Evolutionary conservation across 257 asterid species (phyloP).

Genomic region (Solanum corneliomulleri): DNA sequence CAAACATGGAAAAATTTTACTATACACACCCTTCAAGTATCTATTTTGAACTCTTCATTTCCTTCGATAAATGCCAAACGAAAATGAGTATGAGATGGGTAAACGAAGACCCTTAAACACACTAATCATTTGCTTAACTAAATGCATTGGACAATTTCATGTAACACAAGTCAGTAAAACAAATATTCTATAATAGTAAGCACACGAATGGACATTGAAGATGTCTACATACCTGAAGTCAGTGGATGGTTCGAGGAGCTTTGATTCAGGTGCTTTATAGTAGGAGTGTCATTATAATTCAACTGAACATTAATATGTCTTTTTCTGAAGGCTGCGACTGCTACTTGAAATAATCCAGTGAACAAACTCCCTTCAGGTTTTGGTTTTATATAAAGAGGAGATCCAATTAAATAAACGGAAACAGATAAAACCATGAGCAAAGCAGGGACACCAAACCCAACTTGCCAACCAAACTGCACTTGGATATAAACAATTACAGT

Average conservation of each 20-base stretch:
- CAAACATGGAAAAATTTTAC: background rate
- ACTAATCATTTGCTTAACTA: background rate
- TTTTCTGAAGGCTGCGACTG: conserved; percentile 9
- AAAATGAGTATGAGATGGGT: background rate
- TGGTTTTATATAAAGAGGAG: conserved; percentile 5
- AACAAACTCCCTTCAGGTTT: conserved; percentile 1
- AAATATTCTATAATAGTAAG: background rate
- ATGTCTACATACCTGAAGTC: conserved; percentile 1
- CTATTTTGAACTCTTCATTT: background rate
- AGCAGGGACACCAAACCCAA: conserved; percentile 11
- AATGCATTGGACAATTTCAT: background rate
- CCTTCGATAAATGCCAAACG: background rate
- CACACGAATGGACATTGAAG: background rate
- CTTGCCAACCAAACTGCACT: conserved; percentile 6
- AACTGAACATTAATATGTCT: background rate
- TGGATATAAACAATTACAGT: conserved; percentile 12
- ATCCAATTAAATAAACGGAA: background rate
- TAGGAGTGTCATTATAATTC: background rate
- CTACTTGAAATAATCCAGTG: conserved; percentile 7
- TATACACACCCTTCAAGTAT: background rate
- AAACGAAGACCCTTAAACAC: background rate
- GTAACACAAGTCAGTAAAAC: background rate
- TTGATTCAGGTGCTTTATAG: background rate
- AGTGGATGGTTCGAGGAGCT: background rate
- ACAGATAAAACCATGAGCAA: conserved; percentile 6